A percentile compares a stretch with the other conserved stretches of the same genome.
Evolutionary conservation across 768 basidiomycete species (phyloP).

Genomic region (Astraeus odoratus): DNA sequence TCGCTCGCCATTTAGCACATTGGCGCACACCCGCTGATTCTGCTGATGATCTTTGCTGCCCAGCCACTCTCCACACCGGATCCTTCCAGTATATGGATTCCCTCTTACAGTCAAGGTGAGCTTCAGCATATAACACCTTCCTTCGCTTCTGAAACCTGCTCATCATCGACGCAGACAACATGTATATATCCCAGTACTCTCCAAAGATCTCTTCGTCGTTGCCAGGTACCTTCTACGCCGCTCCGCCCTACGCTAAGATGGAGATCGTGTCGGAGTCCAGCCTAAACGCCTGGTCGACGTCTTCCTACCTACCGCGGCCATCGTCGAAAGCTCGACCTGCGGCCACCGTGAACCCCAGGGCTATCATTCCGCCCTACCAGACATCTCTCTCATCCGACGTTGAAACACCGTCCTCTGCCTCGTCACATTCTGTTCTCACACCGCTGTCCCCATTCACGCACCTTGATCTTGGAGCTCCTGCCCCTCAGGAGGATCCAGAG

Average conservation of each 20-base stretch:
- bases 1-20: slow-evolving; percentile 6
- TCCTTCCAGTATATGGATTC: slow-evolving; percentile 14
- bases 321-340: slow-evolving; percentile 9
- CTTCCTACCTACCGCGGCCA: slow-evolving; percentile 11
- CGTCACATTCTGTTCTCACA: slow-evolving; percentile 26
- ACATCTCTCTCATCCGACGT: slow-evolving; percentile 19
- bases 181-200: slow-evolving; percentile 22
- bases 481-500: slow-evolving; percentile 15
- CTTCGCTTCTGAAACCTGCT: slow-evolving; percentile 20
- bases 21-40: slow-evolving; percentile 16
- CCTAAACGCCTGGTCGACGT: slow-evolving; percentile 17
- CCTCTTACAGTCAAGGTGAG: slow-evolving; percentile 7
- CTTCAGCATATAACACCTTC: slow-evolving; percentile 25
- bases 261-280: slow-evolving; percentile 7
- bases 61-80: slow-evolving; percentile 23
- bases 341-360: slow-evolving; percentile 21
- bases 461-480: slow-evolving; percentile 7
- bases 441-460: slow-evolving; percentile 25
- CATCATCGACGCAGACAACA: slow-evolving; percentile 15
- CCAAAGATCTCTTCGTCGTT: slow-evolving; percentile 14
- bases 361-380: slow-evolving; percentile 20
- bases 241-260: slow-evolving; percentile 19
- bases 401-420: slow-evolving; percentile 25
- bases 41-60: slow-evolving; percentile 26
- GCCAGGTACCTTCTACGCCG: slow-evolving; percentile 17